Evolutionary conservation across 1,284 basidiomycete genomes (phyloP).

Genomic region (Ganoderma multipileum): DNA sequence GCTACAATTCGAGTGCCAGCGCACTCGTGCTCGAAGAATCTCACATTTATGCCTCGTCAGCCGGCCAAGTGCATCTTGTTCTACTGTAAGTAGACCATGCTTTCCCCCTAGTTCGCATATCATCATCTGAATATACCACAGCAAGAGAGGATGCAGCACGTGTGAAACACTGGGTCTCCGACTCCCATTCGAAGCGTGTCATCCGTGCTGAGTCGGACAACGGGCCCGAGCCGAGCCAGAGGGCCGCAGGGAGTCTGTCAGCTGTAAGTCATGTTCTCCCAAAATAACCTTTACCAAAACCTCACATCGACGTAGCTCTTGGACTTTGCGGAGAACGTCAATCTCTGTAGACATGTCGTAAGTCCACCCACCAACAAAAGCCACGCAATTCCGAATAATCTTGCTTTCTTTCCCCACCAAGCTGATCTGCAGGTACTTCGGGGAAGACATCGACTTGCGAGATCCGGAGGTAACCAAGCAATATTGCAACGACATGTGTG

Average conservation of each 20-base stretch:
- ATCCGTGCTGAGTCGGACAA: constrained; percentile 48
- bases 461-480: constrained; percentile 53
- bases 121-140: constrained; percentile 38
- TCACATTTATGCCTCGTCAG: constrained; percentile 44
- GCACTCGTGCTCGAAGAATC: background rate
- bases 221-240: constrained; percentile 68
- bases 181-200: constrained; percentile 53
- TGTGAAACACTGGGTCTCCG: constrained; percentile 60
- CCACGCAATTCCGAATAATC: background rate
- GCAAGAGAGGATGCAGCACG: constrained; percentile 78
- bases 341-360: constrained; percentile 79
- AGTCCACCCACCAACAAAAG: constrained; percentile 34
- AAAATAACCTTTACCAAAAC: background rate
- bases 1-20: background rate
- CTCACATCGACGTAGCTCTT: constrained; percentile 55
- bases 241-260: constrained; percentile 69
- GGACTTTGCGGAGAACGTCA: constrained; percentile 67
- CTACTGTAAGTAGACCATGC: constrained; percentile 63
- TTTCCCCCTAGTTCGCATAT: background rate
- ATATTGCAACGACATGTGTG: constrained; percentile 85
- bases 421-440: constrained; percentile 86
- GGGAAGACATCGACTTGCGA: constrained; percentile 67
- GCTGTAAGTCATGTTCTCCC: constrained; percentile 50
- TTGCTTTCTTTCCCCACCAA: constrained; percentile 34
- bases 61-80: constrained; percentile 82